These are phyloP conservation scores for Aspergillus sp. DNA, from an alignment of 2,329 filamentous ascomycete genomes.

Conservation along the genomic window DNA sequence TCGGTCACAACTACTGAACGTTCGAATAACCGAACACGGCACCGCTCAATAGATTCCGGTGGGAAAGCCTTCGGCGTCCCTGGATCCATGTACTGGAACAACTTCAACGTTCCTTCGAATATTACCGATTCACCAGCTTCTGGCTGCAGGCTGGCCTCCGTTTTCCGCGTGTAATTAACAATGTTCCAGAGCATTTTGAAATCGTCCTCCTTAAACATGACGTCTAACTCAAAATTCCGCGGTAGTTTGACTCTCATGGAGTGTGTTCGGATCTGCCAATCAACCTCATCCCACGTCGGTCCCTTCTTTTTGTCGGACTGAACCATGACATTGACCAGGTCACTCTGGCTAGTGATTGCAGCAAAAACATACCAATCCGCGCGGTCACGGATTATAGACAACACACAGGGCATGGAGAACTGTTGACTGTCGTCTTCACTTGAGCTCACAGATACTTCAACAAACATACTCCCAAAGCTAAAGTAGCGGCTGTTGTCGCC, in stretches of 20 bases:
- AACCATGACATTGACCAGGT: slow-evolving; percentile 72
- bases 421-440: slow-evolving; percentile 64
- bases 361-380: slow-evolving; percentile 70
- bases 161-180: slow-evolving; percentile 78
- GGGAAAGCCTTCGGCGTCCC: slow-evolving; percentile 73
- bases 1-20: slow-evolving; percentile 66
- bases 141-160: slow-evolving; percentile 69
- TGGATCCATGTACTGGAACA: slow-evolving; percentile 79
- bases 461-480: slow-evolving; percentile 75
- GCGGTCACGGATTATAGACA: slow-evolving; percentile 72
- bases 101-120: slow-evolving; percentile 67
- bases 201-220: slow-evolving; percentile 73
- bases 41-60: slow-evolving; percentile 68
- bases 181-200: slow-evolving; percentile 78
- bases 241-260: slow-evolving; percentile 70
- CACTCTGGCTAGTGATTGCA: slow-evolving; percentile 75
- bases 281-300: slow-evolving; percentile 77
- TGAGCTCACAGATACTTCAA: slow-evolving; percentile 72
- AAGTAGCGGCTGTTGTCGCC: slow-evolving; percentile 73
- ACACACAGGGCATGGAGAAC: slow-evolving; percentile 69
- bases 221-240: slow-evolving; percentile 70
- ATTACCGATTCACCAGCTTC: slow-evolving; percentile 68
- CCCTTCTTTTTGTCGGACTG: slow-evolving; percentile 67
- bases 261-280: slow-evolving; percentile 70
- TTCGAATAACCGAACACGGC: slow-evolving; percentile 75